A percentile compares a stretch with the other conserved stretches of the same genome.
These are phyloP conservation scores for Leccinum obscurum DNA, from an alignment of 768 basidiomycete genomes.

Conservation along the genomic window DNA sequence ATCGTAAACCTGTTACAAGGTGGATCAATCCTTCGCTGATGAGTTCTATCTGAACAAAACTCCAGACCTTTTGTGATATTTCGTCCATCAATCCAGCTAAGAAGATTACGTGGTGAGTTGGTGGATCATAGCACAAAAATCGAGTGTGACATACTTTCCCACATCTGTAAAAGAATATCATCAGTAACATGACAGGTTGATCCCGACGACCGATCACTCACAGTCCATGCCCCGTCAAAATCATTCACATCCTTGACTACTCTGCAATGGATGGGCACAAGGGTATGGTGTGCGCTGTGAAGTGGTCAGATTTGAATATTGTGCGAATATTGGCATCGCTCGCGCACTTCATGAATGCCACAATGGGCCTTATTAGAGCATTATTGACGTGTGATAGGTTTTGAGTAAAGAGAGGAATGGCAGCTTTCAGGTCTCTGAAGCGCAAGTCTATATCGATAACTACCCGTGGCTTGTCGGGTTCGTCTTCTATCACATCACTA, in stretches of 20 bases:
- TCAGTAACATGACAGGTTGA: not conserved
- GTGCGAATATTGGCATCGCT: not conserved
- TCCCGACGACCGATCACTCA: conserved; percentile 40
- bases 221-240: conserved; percentile 97
- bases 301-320: conserved; percentile 6
- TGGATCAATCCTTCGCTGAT: not conserved
- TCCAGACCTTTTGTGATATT: conserved; percentile 74
- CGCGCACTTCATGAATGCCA: conserved; percentile 95
- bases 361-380: conserved; percentile 92
- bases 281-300: conserved; percentile 82
- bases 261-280: conserved; percentile 91
- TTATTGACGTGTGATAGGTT: conserved; percentile 91
- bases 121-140: not conserved
- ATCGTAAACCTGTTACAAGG: conserved; percentile 66
- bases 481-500: conserved; percentile 32
- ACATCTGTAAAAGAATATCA: conserved; percentile 56
- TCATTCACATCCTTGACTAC: conserved; percentile 81
- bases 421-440: conserved; percentile 94
- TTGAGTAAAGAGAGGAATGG: conserved; percentile 86
- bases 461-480: conserved; percentile 46
- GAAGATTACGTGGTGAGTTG: conserved; percentile 15
- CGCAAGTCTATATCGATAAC: conserved; percentile 91
- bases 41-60: not conserved
- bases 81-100: conserved; percentile 92
- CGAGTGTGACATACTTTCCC: conserved; percentile 70